phyloP scores from a whole-genome alignment of 352 stramenopile species.

The Phytopythium delawarense region DNA sequence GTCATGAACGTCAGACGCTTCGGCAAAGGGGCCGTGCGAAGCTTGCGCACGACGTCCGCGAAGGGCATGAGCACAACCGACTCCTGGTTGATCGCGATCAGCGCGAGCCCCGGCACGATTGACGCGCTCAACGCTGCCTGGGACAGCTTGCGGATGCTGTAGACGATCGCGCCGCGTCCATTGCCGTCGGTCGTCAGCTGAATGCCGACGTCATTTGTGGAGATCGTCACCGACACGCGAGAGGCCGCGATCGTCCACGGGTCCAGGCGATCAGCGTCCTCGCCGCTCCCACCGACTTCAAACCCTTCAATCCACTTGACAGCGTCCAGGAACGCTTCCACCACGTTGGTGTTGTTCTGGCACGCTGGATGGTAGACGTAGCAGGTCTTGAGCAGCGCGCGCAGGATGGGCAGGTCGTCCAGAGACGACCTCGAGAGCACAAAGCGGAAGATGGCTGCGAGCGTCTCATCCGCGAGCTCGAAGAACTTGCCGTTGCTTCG shows the following conservation, averaged over 20 bases:
- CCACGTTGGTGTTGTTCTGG: constrained; percentile 53
- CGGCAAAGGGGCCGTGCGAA: constrained; percentile 59
- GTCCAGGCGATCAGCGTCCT: constrained; percentile 34
- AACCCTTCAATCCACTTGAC: constrained; percentile 78
- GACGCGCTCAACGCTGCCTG: constrained; percentile 71
- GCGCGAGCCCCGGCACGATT: constrained; percentile 63
- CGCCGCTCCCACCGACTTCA: constrained; percentile 17
- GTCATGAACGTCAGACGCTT: constrained; percentile 83
- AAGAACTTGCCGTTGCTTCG: constrained; percentile 51
- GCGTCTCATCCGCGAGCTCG: constrained; percentile 50
- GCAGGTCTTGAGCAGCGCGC: constrained; percentile 49
- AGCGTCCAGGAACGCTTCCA: constrained; percentile 67
- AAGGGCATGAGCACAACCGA: constrained; percentile 78
- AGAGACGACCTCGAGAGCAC: constrained; percentile 61
- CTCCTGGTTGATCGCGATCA: constrained; percentile 83
- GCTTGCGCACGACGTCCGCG: constrained; percentile 58
- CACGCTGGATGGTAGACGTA: constrained; percentile 70
- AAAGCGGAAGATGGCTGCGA: constrained; percentile 68
- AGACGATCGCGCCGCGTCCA: constrained; percentile 67
- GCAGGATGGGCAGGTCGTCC: constrained; percentile 47
- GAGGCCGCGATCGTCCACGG: constrained; percentile 45
- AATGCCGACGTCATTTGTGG: constrained; percentile 78
- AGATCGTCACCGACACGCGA: constrained; percentile 72
- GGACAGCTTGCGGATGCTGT: constrained; percentile 73
- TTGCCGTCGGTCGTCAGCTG: constrained; percentile 80